Conservation (phyloP, 2,329 filamentous ascomycete species). For the Fusarium humuli region DNA sequence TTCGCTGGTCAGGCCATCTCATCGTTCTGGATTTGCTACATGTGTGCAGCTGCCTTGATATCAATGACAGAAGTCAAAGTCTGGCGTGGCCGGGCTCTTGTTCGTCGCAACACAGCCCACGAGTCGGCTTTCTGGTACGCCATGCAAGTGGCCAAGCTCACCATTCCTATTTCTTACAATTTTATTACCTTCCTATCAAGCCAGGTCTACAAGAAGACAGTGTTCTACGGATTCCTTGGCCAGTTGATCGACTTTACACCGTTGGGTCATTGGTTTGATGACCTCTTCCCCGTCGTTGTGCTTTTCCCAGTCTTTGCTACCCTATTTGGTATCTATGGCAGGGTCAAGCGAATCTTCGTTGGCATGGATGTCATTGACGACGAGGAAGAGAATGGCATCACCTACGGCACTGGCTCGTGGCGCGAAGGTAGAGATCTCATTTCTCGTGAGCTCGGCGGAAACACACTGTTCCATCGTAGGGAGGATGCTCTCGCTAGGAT, state of each 20-base stretch:
- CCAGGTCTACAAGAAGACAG: conserved; percentile 78
- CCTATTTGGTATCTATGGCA: conserved; percentile 89
- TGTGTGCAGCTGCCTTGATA: conserved; percentile 89
- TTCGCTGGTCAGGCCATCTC: conserved; percentile 89
- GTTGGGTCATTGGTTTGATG: conserved; percentile 85
- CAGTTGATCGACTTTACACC: conserved; percentile 84
- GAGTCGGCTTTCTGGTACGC: conserved; percentile 98
- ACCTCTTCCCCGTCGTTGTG: conserved; percentile 88
- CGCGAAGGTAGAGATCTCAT: conserved; percentile 92
- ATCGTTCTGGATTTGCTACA: conserved; percentile 92
- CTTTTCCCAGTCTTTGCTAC: conserved; percentile 87
- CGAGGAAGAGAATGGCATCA: conserved; percentile 71
- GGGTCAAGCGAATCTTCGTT: conserved; percentile 82
- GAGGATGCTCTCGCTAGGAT: conserved; percentile 56
- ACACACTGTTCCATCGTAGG: conserved; percentile 64
- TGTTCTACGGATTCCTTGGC: conserved; percentile 90
- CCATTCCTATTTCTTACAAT: conserved; percentile 93
- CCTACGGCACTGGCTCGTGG: conserved; percentile 86
- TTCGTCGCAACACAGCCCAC: conserved; percentile 89
- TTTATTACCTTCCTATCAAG: conserved; percentile 89
- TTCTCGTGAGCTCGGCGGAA: conserved; percentile 82
- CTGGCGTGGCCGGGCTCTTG: conserved; percentile 95
- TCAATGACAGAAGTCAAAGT: conserved; percentile 94
- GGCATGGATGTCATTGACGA: conserved; percentile 80
- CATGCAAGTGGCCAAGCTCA: conserved; percentile 90